These are phyloP conservation scores for Suhomyces yuchorum DNA, from an alignment of 1,139 yeast species.

Conservation along the genomic window DNA sequence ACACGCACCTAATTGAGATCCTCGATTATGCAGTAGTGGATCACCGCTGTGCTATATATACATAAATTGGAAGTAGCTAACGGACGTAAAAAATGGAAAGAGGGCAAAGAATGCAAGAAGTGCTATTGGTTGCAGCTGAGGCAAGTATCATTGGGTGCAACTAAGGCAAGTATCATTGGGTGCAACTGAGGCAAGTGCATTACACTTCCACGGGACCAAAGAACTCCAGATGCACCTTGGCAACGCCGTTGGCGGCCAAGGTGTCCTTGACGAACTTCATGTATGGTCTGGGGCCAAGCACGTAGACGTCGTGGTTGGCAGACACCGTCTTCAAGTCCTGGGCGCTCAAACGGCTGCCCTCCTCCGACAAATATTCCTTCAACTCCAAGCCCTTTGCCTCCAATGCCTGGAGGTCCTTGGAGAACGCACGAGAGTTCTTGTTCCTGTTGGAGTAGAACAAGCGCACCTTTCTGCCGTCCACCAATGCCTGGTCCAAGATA, in stretches of 20 bases:
- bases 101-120: no score
- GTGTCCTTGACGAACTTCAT: constrained; percentile 31
- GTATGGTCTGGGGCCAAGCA: constrained; percentile 40
- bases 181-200: background rate
- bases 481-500: constrained; percentile 45
- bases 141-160: no score
- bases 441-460: constrained; percentile 34
- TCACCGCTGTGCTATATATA: no score
- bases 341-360: constrained; percentile 4
- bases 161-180: no score
- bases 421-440: constrained; percentile 30
- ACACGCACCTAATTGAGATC: no score
- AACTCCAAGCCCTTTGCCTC: constrained; percentile 22
- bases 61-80: no score
- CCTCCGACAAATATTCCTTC: constrained; percentile 25
- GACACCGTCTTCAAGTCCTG: constrained; percentile 20
- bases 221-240: constrained; percentile 21
- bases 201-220: constrained; percentile 26
- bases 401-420: constrained; percentile 23
- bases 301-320: constrained; percentile 29
- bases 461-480: constrained; percentile 29
- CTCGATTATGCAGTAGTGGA: no score
- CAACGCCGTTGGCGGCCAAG: constrained; percentile 17
- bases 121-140: no score
- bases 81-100: no score